A percentile compares a stretch with the other conserved stretches of the same genome.
Evolutionary conservation across 371 early-diverging fungal species (phyloP).

Genomic region (Syncephalastrum racemosum): DNA sequence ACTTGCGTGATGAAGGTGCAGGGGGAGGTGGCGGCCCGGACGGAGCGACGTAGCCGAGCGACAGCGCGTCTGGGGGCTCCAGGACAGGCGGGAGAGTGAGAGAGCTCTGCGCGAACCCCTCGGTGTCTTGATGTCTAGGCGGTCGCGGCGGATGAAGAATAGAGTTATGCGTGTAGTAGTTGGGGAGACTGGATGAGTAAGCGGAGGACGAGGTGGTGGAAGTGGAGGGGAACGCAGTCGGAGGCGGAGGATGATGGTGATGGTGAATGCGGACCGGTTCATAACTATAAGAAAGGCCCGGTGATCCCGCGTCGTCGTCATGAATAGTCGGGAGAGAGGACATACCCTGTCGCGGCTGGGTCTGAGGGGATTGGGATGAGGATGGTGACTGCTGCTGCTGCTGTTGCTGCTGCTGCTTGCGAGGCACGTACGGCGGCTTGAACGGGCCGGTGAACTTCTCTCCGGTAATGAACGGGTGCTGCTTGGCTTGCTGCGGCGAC

Average conservation of each 20-base stretch:
- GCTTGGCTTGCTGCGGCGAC: constrained; percentile 92
- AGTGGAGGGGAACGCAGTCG: constrained; percentile 15
- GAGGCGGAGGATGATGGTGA: constrained; percentile 14
- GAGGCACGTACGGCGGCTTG: constrained; percentile 41
- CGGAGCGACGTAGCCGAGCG: neutral
- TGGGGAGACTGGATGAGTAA: constrained; percentile 36
- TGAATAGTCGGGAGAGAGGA: constrained; percentile 12
- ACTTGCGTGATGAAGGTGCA: neutral
- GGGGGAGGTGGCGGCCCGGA: constrained; percentile 1
- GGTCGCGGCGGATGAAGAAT: constrained; percentile 6
- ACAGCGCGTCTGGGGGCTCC: constrained; percentile 25
- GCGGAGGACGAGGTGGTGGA: constrained; percentile 17
- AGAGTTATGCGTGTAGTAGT: constrained; percentile 19
- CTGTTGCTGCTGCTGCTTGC: constrained; percentile 16
- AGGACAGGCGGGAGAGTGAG: constrained; percentile 33
- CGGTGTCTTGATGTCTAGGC: constrained; percentile 2
- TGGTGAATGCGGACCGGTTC: constrained; percentile 4
- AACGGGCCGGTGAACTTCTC: constrained; percentile 61
- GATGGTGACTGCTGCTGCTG: neutral
- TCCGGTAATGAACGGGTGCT: constrained; percentile 96
- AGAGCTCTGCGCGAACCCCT: constrained; percentile 6
- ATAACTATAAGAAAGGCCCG: neutral
- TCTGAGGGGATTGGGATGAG: constrained; percentile 13
- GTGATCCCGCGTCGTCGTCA: constrained; percentile 3
- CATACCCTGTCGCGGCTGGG: constrained; percentile 2